phyloP scores from a whole-genome alignment of 345 rosid species.

The Lepidium sativum region DNA sequence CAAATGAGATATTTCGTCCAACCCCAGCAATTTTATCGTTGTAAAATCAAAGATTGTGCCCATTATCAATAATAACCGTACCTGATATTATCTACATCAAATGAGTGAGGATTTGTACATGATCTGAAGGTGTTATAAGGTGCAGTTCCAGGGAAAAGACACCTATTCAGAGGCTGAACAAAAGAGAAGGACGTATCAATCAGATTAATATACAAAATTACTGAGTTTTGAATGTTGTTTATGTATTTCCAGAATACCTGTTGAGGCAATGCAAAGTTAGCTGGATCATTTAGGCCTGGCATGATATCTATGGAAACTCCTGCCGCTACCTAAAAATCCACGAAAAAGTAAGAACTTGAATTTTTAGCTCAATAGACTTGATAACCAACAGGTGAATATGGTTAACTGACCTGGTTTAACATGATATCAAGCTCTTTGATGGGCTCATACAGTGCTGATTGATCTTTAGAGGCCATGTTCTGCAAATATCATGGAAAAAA shows the following conservation, averaged over 20 bases:
- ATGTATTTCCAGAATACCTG: slow-evolving; percentile 48
- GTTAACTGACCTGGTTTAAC: slow-evolving; percentile 62
- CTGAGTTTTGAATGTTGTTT: neutral
- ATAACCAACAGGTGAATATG: neutral
- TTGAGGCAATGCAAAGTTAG: slow-evolving; percentile 89
- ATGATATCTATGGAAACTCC: slow-evolving; percentile 84
- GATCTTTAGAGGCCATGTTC: slow-evolving; percentile 81
- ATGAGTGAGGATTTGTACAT: slow-evolving; percentile 90
- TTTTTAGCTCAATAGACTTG: neutral
- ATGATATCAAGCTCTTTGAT: slow-evolving; percentile 77
- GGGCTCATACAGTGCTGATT: slow-evolving; percentile 67
- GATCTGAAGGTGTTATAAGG: slow-evolving; percentile 81
- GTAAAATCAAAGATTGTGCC: neutral
- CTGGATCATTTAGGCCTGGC: slow-evolving; percentile 93
- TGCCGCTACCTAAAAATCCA: slow-evolving; percentile 67
- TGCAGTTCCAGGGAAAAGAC: slow-evolving; percentile 90
- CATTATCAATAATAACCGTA: slow-evolving; percentile 1
- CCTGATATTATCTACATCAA: slow-evolving; percentile 84
- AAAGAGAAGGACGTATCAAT: slow-evolving; percentile 6
- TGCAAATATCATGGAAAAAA: slow-evolving; percentile 26
- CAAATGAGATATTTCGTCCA: neutral
- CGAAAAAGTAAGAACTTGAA: neutral
- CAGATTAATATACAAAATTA: neutral
- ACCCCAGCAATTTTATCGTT: neutral
- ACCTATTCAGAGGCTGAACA: slow-evolving; percentile 74